Percentiles rank a stretch among this genome's conserved stretches.
phyloP scores from a whole-genome alignment of 805 yeast genomes.

The Sugiyamaella chiloensis region DNA sequence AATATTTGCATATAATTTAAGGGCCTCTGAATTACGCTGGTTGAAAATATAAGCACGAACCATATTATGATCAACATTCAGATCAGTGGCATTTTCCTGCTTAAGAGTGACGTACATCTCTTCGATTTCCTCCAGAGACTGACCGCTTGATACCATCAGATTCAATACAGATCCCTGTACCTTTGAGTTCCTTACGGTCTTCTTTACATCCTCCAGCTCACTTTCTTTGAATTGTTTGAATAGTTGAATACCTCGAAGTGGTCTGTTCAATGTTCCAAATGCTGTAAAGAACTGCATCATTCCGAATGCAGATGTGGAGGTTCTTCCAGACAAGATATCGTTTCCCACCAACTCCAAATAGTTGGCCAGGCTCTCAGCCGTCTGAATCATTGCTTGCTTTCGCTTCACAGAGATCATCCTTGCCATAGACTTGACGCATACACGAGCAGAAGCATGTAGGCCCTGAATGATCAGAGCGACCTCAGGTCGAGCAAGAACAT shows the following conservation, averaged over 20 bases:
- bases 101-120: conserved; percentile 15
- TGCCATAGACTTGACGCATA: conserved; percentile 12
- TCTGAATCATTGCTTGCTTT: conserved; percentile 4
- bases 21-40: conserved; percentile 61
- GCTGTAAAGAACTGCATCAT: conserved; percentile 24
- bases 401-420: conserved; percentile 17
- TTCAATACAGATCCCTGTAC: conserved; percentile 24
- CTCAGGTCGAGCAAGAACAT: conserved; percentile 16
- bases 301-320: conserved; percentile 17
- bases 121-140: conserved; percentile 23
- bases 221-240: conserved; percentile 13
- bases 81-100: conserved; percentile 8
- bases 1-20: conserved; percentile 47
- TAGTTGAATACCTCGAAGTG: conserved; percentile 21
- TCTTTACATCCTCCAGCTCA: conserved; percentile 1
- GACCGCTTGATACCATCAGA: conserved; percentile 19
- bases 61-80: conserved; percentile 62
- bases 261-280: conserved; percentile 18
- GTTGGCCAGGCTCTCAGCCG: conserved; percentile 10
- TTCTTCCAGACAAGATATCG: conserved; percentile 19
- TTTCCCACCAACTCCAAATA: conserved; percentile 19
- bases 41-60: conserved; percentile 68
- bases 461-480: conserved; percentile 21
- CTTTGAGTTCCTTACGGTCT: conserved; percentile 12
- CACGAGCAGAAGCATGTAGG: conserved; percentile 22